Conservation (phyloP, 1,284 basidiomycete genomes). For the Phylloboletellus chloephorus region DNA sequence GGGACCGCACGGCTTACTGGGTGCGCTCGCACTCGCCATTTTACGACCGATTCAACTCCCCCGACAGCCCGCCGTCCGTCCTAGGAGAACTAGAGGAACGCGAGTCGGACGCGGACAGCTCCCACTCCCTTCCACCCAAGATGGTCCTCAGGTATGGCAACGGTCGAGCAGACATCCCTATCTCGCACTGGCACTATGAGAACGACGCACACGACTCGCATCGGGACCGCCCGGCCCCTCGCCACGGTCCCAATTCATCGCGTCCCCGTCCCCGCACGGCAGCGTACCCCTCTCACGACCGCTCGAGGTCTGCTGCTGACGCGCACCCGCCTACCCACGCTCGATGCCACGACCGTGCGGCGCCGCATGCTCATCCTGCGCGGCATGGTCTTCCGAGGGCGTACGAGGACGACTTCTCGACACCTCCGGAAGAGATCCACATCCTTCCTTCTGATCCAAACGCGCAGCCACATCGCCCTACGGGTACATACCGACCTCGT, state of each 20-base stretch:
- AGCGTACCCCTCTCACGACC: slow-evolving; percentile 23
- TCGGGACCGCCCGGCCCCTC: slow-evolving; percentile 13
- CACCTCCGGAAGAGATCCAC: slow-evolving; percentile 49
- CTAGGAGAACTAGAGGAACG: slow-evolving; percentile 39
- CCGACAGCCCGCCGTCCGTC: slow-evolving; percentile 53
- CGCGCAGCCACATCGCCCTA: slow-evolving; percentile 27
- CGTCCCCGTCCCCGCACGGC: slow-evolving; percentile 18
- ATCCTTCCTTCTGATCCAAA: slow-evolving; percentile 45
- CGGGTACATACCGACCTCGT: slow-evolving; percentile 30
- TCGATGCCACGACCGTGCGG: slow-evolving; percentile 22
- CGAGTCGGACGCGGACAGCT: slow-evolving; percentile 57
- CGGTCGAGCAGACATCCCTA: slow-evolving; percentile 55
- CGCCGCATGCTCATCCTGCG: slow-evolving; percentile 12
- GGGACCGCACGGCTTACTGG: slow-evolving; percentile 58
- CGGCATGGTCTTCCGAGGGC: slow-evolving; percentile 20
- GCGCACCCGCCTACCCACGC: slow-evolving; percentile 9
- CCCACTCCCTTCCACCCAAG: slow-evolving; percentile 61
- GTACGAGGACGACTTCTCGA: slow-evolving; percentile 19
- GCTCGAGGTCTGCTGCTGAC: slow-evolving; percentile 37
- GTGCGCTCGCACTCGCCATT: slow-evolving; percentile 41
- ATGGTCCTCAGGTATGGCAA: slow-evolving; percentile 66
- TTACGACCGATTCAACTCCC: slow-evolving; percentile 44
- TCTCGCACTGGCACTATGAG: slow-evolving; percentile 39
- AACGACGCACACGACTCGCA: slow-evolving; percentile 9
- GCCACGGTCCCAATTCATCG: slow-evolving; percentile 7